Evolutionary conservation across 192 early-diverging fungal genomes (phyloP).

Genomic region (Mortierella claussenii): DNA sequence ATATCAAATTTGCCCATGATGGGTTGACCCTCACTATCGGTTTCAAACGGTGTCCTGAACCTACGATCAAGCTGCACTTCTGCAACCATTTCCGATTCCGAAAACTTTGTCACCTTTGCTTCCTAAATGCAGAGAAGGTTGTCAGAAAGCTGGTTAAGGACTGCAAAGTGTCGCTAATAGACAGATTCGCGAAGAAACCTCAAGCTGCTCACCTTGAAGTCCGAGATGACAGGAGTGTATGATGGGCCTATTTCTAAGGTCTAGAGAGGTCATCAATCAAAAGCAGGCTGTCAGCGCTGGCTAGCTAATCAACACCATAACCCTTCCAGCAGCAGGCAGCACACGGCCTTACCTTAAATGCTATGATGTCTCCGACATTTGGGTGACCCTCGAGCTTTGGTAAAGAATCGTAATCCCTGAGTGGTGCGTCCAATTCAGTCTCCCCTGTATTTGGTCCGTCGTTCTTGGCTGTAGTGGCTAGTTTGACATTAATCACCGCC

Average conservation of each 20-base stretch:
- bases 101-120: conserved; percentile 13
- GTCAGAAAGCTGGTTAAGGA: background rate
- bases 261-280: conserved; percentile 8
- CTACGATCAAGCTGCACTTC: conserved; percentile 25
- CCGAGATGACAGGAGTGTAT: conserved; percentile 40
- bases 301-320: no score
- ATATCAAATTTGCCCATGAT: conserved; percentile 49
- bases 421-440: background rate
- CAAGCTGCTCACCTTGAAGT: conserved; percentile 29
- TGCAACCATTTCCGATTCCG: conserved; percentile 9
- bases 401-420: conserved; percentile 4
- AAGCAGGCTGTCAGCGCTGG: background rate
- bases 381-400: conserved; percentile 8
- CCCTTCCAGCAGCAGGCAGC: background rate
- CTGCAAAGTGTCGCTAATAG: background rate
- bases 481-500: background rate
- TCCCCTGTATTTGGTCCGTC: background rate
- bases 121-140: conserved; percentile 23
- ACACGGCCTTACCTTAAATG: conserved; percentile 15
- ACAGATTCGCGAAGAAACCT: background rate
- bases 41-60: conserved; percentile 16
- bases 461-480: no score
- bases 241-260: conserved; percentile 35
- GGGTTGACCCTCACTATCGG: conserved; percentile 21
- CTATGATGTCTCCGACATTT: conserved; percentile 22